Conservation (phyloP, 1,284 basidiomycete species). For the Rhodotorula sp. region DNA sequence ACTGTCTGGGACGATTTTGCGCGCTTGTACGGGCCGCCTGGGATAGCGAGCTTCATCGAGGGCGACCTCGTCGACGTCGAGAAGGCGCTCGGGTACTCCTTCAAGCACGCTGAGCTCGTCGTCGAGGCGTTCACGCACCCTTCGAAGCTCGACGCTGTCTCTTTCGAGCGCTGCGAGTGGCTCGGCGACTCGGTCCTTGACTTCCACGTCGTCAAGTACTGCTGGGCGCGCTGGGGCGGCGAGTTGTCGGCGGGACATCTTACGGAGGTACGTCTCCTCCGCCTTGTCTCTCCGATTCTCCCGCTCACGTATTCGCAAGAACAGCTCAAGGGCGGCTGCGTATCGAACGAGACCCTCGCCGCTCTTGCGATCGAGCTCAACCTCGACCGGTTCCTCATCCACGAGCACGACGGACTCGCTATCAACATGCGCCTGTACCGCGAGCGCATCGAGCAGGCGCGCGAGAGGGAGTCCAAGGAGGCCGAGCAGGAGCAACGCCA, state of each 20-base stretch:
- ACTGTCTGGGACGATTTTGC: slow-evolving; percentile 59
- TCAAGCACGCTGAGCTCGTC: slow-evolving; percentile 64
- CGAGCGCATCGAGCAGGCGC: slow-evolving; percentile 57
- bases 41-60: neutral
- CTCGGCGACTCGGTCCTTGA: slow-evolving; percentile 63
- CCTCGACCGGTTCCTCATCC: slow-evolving; percentile 63
- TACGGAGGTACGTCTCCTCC: slow-evolving; percentile 54
- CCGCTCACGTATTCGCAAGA: too few species aligned
- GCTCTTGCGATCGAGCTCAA: slow-evolving; percentile 50
- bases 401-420: slow-evolving; percentile 60
- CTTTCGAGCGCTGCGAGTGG: slow-evolving; percentile 70
- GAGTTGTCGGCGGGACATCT: slow-evolving; percentile 67
- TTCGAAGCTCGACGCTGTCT: slow-evolving; percentile 59
- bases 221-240: slow-evolving; percentile 62
- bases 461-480: slow-evolving; percentile 57
- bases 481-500: slow-evolving; percentile 57
- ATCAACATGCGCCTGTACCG: slow-evolving; percentile 61
- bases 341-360: slow-evolving; percentile 11
- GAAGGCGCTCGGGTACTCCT: slow-evolving; percentile 62
- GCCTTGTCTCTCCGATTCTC: too few species aligned
- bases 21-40: slow-evolving; percentile 3
- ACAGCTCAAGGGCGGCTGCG: slow-evolving; percentile 58
- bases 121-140: slow-evolving; percentile 70
- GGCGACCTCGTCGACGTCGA: slow-evolving; percentile 53
- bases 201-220: slow-evolving; percentile 64